phyloP scores from a whole-genome alignment of 2,329 filamentous ascomycete species.

The Phyllosticta paracitricarpa region DNA sequence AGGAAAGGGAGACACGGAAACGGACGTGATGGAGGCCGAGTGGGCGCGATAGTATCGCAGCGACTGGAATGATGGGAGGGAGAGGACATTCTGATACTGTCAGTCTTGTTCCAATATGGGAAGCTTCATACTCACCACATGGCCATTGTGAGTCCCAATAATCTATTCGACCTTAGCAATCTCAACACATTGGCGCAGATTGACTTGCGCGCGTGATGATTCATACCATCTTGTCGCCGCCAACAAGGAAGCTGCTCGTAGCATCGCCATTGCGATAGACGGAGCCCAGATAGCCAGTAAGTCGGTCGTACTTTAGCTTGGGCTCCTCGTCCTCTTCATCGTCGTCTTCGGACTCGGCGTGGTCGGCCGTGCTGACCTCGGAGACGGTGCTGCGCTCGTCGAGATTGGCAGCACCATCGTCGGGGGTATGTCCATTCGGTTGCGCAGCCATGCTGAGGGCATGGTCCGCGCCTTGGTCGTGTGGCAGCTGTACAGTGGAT shows the following conservation, averaged over 20 bases:
- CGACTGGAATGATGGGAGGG: conserved; percentile 69
- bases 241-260: conserved; percentile 81
- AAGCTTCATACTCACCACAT: conserved; percentile 60
- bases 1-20: conserved; percentile 84
- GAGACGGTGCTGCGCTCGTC: conserved; percentile 28
- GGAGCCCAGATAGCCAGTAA: conserved; percentile 68
- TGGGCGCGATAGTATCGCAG: conserved; percentile 87
- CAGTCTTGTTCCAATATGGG: background rate
- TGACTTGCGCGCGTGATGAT: conserved; percentile 6
- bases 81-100: conserved; percentile 62
- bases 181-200: conserved; percentile 36
- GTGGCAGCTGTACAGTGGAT: conserved; percentile 2
- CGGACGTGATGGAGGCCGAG: conserved; percentile 76
- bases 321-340: conserved; percentile 92
- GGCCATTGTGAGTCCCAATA: conserved; percentile 90
- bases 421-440: conserved; percentile 23
- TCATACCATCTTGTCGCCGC: conserved; percentile 90
- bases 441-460: conserved; percentile 32
- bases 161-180: conserved; percentile 47
- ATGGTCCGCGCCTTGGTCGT: conserved; percentile 21
- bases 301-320: conserved; percentile 79
- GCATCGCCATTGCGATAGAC: conserved; percentile 94
- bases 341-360: conserved; percentile 38
- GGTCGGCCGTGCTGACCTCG: conserved; percentile 15
- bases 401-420: conserved; percentile 42